Conservation (phyloP, 2,329 filamentous ascomycete species). For the Aspergillus quadrilineatus region DNA sequence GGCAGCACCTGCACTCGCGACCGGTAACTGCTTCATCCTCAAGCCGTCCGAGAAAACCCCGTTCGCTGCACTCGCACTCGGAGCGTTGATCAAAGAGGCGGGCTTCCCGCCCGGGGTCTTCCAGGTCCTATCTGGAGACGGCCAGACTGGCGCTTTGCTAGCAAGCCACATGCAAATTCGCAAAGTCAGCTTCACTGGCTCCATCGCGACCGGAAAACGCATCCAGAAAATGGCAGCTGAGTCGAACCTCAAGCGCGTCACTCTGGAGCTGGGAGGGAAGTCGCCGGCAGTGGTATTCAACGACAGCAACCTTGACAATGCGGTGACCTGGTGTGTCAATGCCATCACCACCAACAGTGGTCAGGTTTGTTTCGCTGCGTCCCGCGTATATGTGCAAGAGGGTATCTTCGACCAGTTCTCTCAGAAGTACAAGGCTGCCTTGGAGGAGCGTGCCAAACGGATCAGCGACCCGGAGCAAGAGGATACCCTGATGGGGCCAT, state of each 20-base stretch:
- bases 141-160: conserved; percentile 51
- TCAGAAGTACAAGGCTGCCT: conserved; percentile 6
- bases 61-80: conserved; percentile 50
- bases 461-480: not conserved
- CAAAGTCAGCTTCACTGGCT: conserved; percentile 39
- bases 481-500: not conserved
- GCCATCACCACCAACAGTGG: conserved; percentile 34
- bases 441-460: not conserved
- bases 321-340: conserved; percentile 30
- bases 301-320: conserved; percentile 34
- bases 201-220: conserved; percentile 27
- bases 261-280: conserved; percentile 38
- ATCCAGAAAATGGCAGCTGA: conserved; percentile 30
- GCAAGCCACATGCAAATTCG: conserved; percentile 30
- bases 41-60: conserved; percentile 65
- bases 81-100: conserved; percentile 48
- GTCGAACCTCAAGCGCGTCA: conserved; percentile 37
- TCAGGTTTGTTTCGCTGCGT: conserved; percentile 34
- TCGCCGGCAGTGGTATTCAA: conserved; percentile 35
- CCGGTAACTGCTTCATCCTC: conserved; percentile 67
- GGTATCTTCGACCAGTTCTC: conserved; percentile 15
- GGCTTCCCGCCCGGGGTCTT: conserved; percentile 59
- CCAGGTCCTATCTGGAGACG: conserved; percentile 61
- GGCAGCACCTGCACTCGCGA: conserved; percentile 41
- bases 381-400: conserved; percentile 36